Evolutionary conservation across 2,329 filamentous ascomycete genomes (phyloP).

Genomic region (Ceratocystis variospora): DNA sequence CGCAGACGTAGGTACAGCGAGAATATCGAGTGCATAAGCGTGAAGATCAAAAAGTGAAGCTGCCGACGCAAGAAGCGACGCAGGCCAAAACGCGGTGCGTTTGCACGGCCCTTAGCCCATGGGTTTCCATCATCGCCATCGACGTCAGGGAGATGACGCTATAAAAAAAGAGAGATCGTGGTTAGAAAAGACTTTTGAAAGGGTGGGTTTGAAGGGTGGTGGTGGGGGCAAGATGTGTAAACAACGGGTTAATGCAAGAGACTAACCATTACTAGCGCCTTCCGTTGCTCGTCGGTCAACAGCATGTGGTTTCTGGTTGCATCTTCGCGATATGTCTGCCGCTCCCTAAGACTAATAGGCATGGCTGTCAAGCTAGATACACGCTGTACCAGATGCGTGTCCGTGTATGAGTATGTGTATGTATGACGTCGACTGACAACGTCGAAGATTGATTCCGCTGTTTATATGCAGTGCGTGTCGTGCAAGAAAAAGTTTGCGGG

Average conservation of each 20-base stretch:
- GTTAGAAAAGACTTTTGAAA: slow-evolving; percentile 14
- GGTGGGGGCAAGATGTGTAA: too few relatives aligned
- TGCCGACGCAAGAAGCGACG: slow-evolving; percentile 48
- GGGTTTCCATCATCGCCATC: slow-evolving; percentile 26
- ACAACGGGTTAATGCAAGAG: not conserved
- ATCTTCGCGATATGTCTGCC: slow-evolving; percentile 30
- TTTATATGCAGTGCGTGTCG: not conserved
- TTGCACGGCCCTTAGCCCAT: slow-evolving; percentile 24
- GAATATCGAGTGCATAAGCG: slow-evolving; percentile 65
- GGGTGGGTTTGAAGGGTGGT: not conserved
- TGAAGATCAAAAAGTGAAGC: slow-evolving; percentile 53
- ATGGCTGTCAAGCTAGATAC: slow-evolving; percentile 22
- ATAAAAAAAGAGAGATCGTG: not conserved
- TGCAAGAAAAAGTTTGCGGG: not conserved
- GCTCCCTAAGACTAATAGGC: slow-evolving; percentile 25
- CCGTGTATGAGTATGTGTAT: not conserved
- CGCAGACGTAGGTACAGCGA: slow-evolving; percentile 75
- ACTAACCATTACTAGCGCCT: slow-evolving; percentile 17
- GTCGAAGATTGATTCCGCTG: not conserved
- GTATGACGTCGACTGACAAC: not conserved
- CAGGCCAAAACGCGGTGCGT: slow-evolving; percentile 37
- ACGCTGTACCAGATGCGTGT: not conserved
- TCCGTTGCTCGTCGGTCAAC: slow-evolving; percentile 27
- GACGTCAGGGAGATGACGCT: slow-evolving; percentile 22
- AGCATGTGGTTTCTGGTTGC: slow-evolving; percentile 27